Percentiles rank a stretch among this genome's conserved stretches.
Conservation (phyloP, 75 land plant species). For the Picea sitchensis region DNA sequence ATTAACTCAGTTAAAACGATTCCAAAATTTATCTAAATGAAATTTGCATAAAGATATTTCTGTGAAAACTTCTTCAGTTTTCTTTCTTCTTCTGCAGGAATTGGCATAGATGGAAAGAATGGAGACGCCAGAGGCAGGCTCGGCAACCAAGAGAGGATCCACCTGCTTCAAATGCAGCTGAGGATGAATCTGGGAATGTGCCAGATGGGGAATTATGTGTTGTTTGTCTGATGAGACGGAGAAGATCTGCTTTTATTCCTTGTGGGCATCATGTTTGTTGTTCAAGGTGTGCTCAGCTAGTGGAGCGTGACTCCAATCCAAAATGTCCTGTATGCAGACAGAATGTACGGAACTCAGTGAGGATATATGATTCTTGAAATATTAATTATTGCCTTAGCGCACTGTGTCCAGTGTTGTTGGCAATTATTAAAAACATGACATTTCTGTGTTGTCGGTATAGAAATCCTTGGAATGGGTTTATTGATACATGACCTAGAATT, state of each 20-base stretch:
- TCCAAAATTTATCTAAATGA: not conserved
- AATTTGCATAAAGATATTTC: not conserved
- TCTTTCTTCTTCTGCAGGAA: constrained; percentile 42
- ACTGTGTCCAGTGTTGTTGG: too few relatives aligned
- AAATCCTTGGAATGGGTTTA: too few relatives aligned
- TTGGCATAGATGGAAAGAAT: constrained; percentile 72
- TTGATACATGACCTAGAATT: too few relatives aligned
- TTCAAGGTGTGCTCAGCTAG: constrained; percentile 56
- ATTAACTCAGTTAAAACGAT: not conserved
- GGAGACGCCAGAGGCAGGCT: constrained; percentile 40
- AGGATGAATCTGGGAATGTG: constrained; percentile 50
- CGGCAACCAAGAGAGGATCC: constrained; percentile 14
- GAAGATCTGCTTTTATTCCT: constrained; percentile 71
- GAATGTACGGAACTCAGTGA: constrained; percentile 39
- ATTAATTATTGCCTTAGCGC: not conserved
- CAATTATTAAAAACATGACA: too few relatives aligned
- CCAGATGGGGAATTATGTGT: constrained; percentile 91
- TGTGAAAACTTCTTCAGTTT: not conserved
- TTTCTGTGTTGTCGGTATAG: too few relatives aligned
- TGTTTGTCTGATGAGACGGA: constrained; percentile 63
- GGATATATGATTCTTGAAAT: constrained; percentile 53
- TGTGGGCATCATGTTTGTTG: constrained; percentile 97
- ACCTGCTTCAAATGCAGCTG: constrained; percentile 14
- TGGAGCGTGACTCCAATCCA: constrained; percentile 47
- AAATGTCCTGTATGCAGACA: constrained; percentile 88